phyloP scores from a whole-genome alignment of 2,329 filamentous ascomycete genomes.

The Fusarium redolens region DNA sequence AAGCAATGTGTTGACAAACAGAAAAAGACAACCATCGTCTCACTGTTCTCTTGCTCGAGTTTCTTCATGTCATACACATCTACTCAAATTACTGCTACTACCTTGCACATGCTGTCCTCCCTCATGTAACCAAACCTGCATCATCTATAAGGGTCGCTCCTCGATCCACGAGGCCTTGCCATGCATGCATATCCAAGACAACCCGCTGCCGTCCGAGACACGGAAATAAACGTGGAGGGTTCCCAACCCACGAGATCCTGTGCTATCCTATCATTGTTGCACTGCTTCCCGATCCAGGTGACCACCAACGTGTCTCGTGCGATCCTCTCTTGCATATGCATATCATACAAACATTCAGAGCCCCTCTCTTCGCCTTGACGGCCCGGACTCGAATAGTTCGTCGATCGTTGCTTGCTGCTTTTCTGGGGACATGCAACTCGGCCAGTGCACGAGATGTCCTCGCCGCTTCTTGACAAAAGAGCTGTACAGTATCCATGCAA shows the following conservation, averaged over 20 bases:
- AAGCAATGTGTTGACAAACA: background rate
- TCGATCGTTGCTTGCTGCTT: slow-evolving; percentile 42
- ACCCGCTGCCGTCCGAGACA: slow-evolving; percentile 39
- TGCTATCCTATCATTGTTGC: slow-evolving; percentile 40
- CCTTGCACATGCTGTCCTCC: slow-evolving; percentile 17
- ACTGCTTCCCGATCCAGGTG: slow-evolving; percentile 41
- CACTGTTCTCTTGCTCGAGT: background rate
- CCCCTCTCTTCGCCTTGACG: slow-evolving; percentile 36
- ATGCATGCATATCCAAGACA: slow-evolving; percentile 39
- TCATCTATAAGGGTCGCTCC: slow-evolving; percentile 33
- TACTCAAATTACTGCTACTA: background rate
- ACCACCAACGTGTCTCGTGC: slow-evolving; percentile 43
- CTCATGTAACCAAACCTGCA: slow-evolving; percentile 27
- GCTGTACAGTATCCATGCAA: slow-evolving; percentile 46
- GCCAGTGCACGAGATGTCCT: slow-evolving; percentile 51
- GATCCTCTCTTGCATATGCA: slow-evolving; percentile 14
- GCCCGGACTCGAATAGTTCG: slow-evolving; percentile 31
- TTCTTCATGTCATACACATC: background rate
- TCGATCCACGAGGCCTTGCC: slow-evolving; percentile 37
- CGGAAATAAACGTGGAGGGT: slow-evolving; percentile 42
- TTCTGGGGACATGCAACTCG: slow-evolving; percentile 42
- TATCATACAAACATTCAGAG: slow-evolving; percentile 31
- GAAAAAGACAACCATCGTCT: background rate
- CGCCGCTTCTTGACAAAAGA: slow-evolving; percentile 47
- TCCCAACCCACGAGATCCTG: slow-evolving; percentile 37